Conservation (phyloP, 192 early-diverging fungal species). For the Neocallimastix lanati region DNA sequence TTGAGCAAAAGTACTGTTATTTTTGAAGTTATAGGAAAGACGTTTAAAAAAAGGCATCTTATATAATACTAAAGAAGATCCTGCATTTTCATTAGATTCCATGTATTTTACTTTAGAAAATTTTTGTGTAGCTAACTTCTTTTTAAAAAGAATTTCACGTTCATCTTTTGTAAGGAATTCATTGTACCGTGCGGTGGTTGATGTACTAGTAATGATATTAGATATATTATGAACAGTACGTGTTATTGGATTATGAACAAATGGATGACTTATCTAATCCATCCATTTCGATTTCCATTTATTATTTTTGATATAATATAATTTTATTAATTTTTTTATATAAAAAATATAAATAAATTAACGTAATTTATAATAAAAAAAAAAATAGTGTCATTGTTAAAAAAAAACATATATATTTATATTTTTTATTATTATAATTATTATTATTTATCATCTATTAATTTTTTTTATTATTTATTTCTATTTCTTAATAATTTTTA, state of each 20-base stretch:
- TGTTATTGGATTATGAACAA: neutral
- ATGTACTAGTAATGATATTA: neutral
- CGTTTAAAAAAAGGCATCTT: neutral
- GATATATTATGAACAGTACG: neutral
- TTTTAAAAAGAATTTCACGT: neutral
- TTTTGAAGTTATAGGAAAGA: neutral
- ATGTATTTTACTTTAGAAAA: neutral
- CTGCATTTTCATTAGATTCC: neutral
- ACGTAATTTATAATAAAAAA: no score
- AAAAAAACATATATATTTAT: no score
- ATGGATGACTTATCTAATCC: neutral
- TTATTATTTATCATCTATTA: no score
- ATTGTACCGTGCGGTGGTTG: neutral
- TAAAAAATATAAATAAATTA: no score
- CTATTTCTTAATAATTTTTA: no score
- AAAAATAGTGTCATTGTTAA: no score
- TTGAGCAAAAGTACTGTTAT: neutral
- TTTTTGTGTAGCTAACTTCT: neutral
- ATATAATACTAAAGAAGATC: neutral
- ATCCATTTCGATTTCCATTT: no score
- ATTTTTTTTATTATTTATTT: no score
- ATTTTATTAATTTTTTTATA: no score
- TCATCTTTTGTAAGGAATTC: neutral
- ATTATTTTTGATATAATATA: no score
- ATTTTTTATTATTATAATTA: no score